Evolutionary conservation across 176 grass and related monocot genomes (phyloP).

Genomic region (Cenchrus purpureus): DNA sequence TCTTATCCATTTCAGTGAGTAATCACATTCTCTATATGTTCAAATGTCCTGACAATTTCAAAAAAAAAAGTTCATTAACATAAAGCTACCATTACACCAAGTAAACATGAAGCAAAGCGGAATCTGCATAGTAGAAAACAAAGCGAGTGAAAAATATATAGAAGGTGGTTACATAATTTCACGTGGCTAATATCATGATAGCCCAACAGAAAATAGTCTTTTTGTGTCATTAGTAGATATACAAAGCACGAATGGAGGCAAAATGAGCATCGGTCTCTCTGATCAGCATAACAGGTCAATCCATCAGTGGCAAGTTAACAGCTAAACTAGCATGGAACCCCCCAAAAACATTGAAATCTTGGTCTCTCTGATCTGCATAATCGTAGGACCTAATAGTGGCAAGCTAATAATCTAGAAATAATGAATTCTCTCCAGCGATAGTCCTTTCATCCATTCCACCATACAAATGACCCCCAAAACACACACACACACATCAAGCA

Average conservation of each 20-base stretch:
- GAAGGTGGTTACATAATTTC: neutral
- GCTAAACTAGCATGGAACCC: neutral
- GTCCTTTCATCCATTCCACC: no score
- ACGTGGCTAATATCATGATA: no score
- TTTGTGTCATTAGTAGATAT: neutral
- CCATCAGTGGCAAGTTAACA: neutral
- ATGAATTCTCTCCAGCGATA: no score
- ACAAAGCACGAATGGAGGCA: neutral
- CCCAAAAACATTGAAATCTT: neutral
- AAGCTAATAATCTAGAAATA: no score
- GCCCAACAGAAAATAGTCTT: neutral
- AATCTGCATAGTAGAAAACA: neutral
- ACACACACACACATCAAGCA: no score
- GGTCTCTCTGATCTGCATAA: neutral
- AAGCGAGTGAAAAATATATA: neutral
- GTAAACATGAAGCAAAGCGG: neutral
- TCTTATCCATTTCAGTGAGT: constrained; percentile 69
- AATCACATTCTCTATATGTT: constrained; percentile 2
- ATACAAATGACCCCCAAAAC: no score
- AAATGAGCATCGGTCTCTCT: neutral
- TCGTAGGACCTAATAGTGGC: no score
- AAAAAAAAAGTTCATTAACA: neutral
- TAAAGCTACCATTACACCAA: neutral
- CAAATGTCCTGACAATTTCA: neutral
- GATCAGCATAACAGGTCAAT: neutral